These are phyloP conservation scores for Gryganskiella cystojenkinii DNA, from an alignment of 192 early-diverging fungal genomes.

Conservation along the genomic window DNA sequence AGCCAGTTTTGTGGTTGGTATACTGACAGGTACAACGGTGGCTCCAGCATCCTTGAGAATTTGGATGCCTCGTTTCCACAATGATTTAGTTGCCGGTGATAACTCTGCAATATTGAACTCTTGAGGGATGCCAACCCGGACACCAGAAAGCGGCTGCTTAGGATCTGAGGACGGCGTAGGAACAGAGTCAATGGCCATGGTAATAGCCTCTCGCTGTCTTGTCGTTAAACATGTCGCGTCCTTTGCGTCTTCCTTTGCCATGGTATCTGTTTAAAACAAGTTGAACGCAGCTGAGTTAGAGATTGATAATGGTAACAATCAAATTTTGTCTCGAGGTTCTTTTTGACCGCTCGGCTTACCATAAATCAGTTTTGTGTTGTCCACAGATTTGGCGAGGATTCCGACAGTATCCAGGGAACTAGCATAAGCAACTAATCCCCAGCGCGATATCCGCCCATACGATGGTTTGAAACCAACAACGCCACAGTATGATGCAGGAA, in stretches of 20 bases:
- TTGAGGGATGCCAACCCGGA: slow-evolving; percentile 30
- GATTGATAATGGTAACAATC: background rate
- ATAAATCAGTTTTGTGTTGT: slow-evolving; percentile 65
- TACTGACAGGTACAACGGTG: slow-evolving; percentile 71
- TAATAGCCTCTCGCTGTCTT: slow-evolving; percentile 17
- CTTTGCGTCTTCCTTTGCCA: slow-evolving; percentile 65
- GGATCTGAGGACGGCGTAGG: background rate
- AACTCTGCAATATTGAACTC: slow-evolving; percentile 87
- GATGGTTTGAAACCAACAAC: slow-evolving; percentile 94
- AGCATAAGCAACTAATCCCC: slow-evolving; percentile 87
- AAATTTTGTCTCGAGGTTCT: background rate
- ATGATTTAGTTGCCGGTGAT: slow-evolving; percentile 55
- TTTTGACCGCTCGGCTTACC: slow-evolving; percentile 51
- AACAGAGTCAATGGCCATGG: background rate
- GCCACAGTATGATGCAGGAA: slow-evolving; percentile 95
- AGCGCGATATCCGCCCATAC: slow-evolving; percentile 87
- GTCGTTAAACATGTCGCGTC: slow-evolving; percentile 67
- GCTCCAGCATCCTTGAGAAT: slow-evolving; percentile 71
- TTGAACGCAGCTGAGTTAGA: background rate
- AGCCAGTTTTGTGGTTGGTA: slow-evolving; percentile 75
- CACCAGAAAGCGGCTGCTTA: slow-evolving; percentile 7
- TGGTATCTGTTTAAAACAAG: slow-evolving; percentile 53
- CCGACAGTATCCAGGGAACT: slow-evolving; percentile 92
- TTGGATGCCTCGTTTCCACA: slow-evolving; percentile 71
- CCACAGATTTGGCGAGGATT: slow-evolving; percentile 72